Evolutionary conservation across 1,139 yeast species (phyloP).

Genomic region (Zygosaccharomyces sapae): DNA sequence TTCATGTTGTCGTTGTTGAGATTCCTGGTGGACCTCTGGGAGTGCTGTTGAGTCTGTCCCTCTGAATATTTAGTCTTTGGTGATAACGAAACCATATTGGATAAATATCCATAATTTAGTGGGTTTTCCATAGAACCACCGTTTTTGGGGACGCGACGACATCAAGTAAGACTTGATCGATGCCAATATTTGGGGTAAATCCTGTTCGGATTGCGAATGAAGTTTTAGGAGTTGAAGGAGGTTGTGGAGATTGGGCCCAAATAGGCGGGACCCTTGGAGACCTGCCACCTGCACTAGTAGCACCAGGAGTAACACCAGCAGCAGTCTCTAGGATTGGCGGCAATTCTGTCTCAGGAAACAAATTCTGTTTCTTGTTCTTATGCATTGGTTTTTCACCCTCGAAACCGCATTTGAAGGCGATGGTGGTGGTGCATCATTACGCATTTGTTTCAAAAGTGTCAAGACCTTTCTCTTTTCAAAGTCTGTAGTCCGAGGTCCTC

Average conservation of each 20-base stretch:
- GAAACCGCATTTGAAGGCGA: background rate
- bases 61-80: slow-evolving; percentile 13
- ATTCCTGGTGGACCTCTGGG: slow-evolving; percentile 8
- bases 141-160: slow-evolving; percentile 18
- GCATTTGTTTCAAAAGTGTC: slow-evolving; percentile 29
- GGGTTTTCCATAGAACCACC: slow-evolving; percentile 10
- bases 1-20: too few species aligned
- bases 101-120: slow-evolving; percentile 7
- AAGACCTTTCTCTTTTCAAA: slow-evolving; percentile 25
- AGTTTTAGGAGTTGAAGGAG: slow-evolving; percentile 30
- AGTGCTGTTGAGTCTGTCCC: slow-evolving; percentile 5
- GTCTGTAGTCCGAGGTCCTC: slow-evolving; percentile 6
- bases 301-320: background rate
- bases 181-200: slow-evolving; percentile 30
- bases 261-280: slow-evolving; percentile 5
- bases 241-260: slow-evolving; percentile 13
- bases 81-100: slow-evolving; percentile 12
- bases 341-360: slow-evolving; percentile 2
- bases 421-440: slow-evolving; percentile 12
- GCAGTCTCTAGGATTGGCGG: slow-evolving; percentile 8
- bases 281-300: too few species aligned
- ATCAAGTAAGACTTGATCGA: slow-evolving; percentile 29
- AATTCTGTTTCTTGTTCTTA: slow-evolving; percentile 2
- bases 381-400: background rate
- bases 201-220: slow-evolving; percentile 31